phyloP scores from a whole-genome alignment of 208 protist species.

The Acanthamoeba healyi region DNA sequence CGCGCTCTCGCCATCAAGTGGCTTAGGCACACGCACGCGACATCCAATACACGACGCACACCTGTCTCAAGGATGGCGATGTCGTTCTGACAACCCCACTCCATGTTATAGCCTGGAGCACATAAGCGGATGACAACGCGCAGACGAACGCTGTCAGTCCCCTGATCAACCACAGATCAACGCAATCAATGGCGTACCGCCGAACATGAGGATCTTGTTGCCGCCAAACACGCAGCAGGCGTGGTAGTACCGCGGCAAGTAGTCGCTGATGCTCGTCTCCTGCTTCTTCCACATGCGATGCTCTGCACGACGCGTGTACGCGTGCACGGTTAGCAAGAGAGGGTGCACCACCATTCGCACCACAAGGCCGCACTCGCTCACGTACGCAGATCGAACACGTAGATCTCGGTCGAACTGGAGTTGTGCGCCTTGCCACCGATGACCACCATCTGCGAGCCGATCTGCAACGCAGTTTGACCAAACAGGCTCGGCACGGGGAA shows the following conservation, averaged over 20 bases:
- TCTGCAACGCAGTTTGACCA: neutral
- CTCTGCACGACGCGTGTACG: too few relatives aligned
- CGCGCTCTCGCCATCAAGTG: too few relatives aligned
- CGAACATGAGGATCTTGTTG: slow-evolving; percentile 58
- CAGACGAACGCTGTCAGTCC: too few relatives aligned
- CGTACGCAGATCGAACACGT: slow-evolving; percentile 3
- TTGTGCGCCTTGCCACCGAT: neutral
- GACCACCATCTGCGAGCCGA: slow-evolving; percentile 15
- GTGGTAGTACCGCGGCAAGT: slow-evolving; percentile 27
- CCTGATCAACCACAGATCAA: too few relatives aligned
- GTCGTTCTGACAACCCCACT: slow-evolving; percentile 7
- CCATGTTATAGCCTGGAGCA: slow-evolving; percentile 12
- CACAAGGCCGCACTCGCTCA: neutral
- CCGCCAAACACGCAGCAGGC: slow-evolving; percentile 31
- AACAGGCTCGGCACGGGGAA: neutral
- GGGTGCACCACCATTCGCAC: neutral
- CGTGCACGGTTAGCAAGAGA: too few relatives aligned
- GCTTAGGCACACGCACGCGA: too few relatives aligned
- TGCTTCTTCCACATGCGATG: neutral
- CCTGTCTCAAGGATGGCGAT: slow-evolving; percentile 6
- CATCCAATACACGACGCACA: too few relatives aligned
- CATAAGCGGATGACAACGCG: too few relatives aligned
- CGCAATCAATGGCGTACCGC: too few relatives aligned
- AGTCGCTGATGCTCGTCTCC: neutral
- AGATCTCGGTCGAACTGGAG: neutral